phyloP scores from a whole-genome alignment of 805 yeast genomes.

The Hanseniaspora taiwanica region DNA sequence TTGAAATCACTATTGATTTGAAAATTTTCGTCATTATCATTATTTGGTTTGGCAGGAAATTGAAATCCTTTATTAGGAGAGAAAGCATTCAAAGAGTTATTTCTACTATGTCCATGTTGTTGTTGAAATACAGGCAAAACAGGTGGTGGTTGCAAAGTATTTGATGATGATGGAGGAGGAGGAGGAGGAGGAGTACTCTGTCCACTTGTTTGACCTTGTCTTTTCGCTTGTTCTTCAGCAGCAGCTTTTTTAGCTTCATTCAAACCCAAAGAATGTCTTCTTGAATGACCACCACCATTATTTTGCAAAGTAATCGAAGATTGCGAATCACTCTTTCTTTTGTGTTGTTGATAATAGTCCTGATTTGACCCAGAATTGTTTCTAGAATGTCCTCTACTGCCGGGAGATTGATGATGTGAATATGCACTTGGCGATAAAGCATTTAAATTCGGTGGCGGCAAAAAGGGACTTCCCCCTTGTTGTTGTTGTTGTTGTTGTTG shows the following conservation, averaged over 20 bases:
- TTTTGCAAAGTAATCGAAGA: neutral
- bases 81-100: neutral
- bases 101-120: constrained; percentile 11
- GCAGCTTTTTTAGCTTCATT: constrained; percentile 94
- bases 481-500: constrained; percentile 15
- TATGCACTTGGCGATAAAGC: constrained; percentile 13
- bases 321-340: constrained; percentile 7
- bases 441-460: constrained; percentile 14
- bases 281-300: constrained; percentile 48
- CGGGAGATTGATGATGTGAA: constrained; percentile 15
- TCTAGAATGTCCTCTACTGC: constrained; percentile 23
- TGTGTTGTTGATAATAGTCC: constrained; percentile 5
- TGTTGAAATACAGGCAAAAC: constrained; percentile 9
- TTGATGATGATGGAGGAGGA: too few species aligned
- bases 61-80: constrained; percentile 4
- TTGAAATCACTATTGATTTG: too few species aligned
- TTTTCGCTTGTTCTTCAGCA: constrained; percentile 75
- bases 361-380: constrained; percentile 23
- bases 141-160: constrained; percentile 2
- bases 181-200: neutral
- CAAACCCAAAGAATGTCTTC: constrained; percentile 87
- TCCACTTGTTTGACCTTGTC: constrained; percentile 23
- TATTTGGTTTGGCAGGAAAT: constrained; percentile 2
- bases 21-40: constrained; percentile 3
- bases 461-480: too few species aligned